Base-by-base conservation (phyloP, 2,329 filamentous ascomycete species). In the Cercospora berteroae region DNA sequence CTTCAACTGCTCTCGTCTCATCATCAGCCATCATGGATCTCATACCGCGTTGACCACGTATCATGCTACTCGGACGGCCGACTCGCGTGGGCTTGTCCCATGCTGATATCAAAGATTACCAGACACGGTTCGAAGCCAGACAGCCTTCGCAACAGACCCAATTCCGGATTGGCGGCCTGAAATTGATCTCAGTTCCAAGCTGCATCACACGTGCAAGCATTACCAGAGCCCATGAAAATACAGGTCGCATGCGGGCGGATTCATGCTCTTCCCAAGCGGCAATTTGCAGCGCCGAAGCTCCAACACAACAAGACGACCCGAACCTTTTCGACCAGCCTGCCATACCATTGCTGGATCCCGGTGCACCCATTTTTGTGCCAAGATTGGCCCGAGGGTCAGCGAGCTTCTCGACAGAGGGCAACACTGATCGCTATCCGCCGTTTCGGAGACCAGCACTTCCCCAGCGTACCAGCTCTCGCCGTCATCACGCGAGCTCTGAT, bases 51-150 rank as follows among this genome's bases (percentile, higher is more conserved):
- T 36, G 55, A 36, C 55, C 27, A 36, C 31, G 55, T 23, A 33
- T 27, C 16, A 77, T 78, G 76, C 72, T 78, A 16, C 74, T 71
- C n/a, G 72, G 69, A 56, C 70, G 69, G 7, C 67, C 75, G 16
- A 73, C 76, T 12, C 72, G 70, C 33, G 70, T 78, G 66, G 65
- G 68, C 7, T 73, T 78, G 60, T 75, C 71, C 12, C 59, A 69
- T 25, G 67, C 71, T 27, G 77, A 79, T 64, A 66, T 77, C 29
- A 61, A 64, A 23, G 74, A 73, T 36, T 70, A 74, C 60, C 70
- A 77, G 4, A 61, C 67, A 18, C 67, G 73, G 55, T 68, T 67
- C 18, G 52, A 63, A 36, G 70, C 68, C 56, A 72, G 69, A 60
- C 72, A 70, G 39, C 29, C 61, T 52, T 63, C 63, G 52, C 64